Evolutionary conservation across 2,329 filamentous ascomycete genomes (phyloP).

Genomic region (Phyllosticta citribraziliensis): DNA sequence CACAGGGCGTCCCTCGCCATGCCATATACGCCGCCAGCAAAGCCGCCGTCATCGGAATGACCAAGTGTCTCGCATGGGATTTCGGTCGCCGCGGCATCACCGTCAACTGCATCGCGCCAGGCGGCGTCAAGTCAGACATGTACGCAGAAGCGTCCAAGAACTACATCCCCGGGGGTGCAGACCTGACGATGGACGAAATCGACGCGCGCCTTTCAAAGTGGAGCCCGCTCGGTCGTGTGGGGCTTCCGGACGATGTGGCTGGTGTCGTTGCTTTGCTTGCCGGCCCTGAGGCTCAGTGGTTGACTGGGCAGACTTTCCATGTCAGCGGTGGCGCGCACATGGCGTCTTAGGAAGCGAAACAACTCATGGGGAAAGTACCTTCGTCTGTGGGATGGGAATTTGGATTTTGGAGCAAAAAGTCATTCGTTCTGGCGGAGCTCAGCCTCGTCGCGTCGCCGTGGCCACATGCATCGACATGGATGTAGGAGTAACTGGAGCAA

Average conservation of each 20-base stretch:
- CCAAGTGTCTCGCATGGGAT: slow-evolving; percentile 5
- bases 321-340: slow-evolving; percentile 2
- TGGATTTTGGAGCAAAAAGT: no score
- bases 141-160: neutral
- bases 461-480: no score
- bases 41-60: slow-evolving; percentile 2
- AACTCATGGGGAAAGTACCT: no score
- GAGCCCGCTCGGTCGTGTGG: neutral
- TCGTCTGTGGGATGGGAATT: no score
- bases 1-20: neutral
- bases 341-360: neutral
- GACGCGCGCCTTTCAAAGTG: neutral
- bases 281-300: neutral
- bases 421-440: no score
- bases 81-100: slow-evolving; percentile 51
- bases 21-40: slow-evolving; percentile 1
- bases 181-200: neutral
- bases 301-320: slow-evolving; percentile 6
- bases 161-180: slow-evolving; percentile 1
- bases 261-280: neutral
- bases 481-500: no score
- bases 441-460: no score
- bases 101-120: slow-evolving; percentile 82
- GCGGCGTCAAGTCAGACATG: slow-evolving; percentile 92
- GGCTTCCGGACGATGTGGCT: neutral